Evolutionary conservation across 2,329 filamentous ascomycete genomes (phyloP), one percentile per base, ranked within the genome.

Genomic region (Pseudogymnoascus sp.): DNA sequence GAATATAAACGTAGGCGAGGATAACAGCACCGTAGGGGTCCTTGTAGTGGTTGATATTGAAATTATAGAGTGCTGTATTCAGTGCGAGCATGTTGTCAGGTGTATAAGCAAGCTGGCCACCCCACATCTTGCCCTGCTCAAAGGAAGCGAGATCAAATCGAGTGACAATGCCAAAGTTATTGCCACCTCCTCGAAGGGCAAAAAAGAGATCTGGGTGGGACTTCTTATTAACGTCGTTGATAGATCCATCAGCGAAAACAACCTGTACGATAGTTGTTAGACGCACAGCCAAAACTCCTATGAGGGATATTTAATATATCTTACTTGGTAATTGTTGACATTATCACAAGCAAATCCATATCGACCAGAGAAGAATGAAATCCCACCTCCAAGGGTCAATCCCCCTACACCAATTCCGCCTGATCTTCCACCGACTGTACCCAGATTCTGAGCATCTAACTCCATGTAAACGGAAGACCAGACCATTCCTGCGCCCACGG

Each of bases 331-430:
- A 23, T 67, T 62, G 14, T 59, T 21, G n/a, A 67, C 42, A 1
- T 73, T 75, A 14, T 78, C 74, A 60, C 71, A 73, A 3, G 76
- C 75, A 10, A 77, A 63, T 4, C 70, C 66, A n/a, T 71, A 61
- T 70, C 65, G 66, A 21, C 75, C 2, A 64, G 62, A 68, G 4
- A 63, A 56, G 62, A 68, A 66, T 69, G 71, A 67, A 78, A 75
- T 73, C 5, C 63, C 66, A 2, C 68, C 69, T 56, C 75, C 74
- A 37, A 75, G 75, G 14, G 70, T 75, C 12, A 72, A 72, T 23
- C 74, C 76, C 12, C 65, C 67, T 60, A 77, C 65, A 21, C 75
- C 70, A 6, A 62, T 38, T 62, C 31, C 65, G 25, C 56, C 70
- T 70, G 67, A 62, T 61, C 67, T 36, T 25, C 64, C 65, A 42